Percentiles rank a stretch among this genome's conserved stretches.
phyloP scores from a whole-genome alignment of 768 basidiomycete genomes.

The Boletus rubropictus region DNA sequence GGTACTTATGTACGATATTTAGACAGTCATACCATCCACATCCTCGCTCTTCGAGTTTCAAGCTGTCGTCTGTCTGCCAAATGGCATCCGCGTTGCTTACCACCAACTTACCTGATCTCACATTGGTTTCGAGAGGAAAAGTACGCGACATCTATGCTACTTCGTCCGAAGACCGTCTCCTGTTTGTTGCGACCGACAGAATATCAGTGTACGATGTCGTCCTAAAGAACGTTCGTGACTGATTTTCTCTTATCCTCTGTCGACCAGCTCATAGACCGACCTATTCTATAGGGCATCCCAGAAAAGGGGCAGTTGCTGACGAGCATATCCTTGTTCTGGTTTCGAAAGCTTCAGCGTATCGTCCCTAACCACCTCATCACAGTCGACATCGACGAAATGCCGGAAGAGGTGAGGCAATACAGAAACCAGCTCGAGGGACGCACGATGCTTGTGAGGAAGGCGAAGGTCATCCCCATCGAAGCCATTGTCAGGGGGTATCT shows the following conservation, averaged over 20 bases:
- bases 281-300: constrained; percentile 71
- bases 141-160: constrained; percentile 91
- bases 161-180: constrained; percentile 62
- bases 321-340: constrained; percentile 93
- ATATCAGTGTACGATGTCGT: constrained; percentile 98
- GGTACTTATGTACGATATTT: constrained; percentile 1
- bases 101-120: constrained; percentile 56
- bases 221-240: constrained; percentile 73
- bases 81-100: constrained; percentile 41
- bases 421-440: constrained; percentile 74
- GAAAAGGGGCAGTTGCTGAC: constrained; percentile 90
- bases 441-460: constrained; percentile 87
- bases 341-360: constrained; percentile 69
- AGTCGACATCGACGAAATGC: constrained; percentile 74
- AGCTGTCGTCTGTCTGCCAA: neutral
- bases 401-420: constrained; percentile 68
- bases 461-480: constrained; percentile 85
- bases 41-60: neutral
- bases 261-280: neutral
- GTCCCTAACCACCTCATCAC: constrained; percentile 90
- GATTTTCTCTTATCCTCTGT: neutral
- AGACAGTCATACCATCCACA: constrained; percentile 2
- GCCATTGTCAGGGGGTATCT: constrained; percentile 96
- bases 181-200: constrained; percentile 93
- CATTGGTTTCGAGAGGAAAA: constrained; percentile 83